Base-by-base conservation (phyloP, 2,329 filamentous ascomycete species). In the Clarireedia monteithiana region DNA sequence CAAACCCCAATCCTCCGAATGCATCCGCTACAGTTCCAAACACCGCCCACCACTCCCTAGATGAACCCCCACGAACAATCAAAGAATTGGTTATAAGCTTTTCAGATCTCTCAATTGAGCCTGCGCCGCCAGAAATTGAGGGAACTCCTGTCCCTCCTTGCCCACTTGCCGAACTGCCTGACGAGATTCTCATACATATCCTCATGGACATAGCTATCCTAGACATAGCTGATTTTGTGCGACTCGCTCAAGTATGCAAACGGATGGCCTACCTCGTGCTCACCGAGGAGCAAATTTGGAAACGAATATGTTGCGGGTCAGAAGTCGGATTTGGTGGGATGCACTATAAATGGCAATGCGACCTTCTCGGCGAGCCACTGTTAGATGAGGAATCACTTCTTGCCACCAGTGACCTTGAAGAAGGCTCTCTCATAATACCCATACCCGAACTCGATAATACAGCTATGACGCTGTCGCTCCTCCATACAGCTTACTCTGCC, bases 261-360 rank as follows among this genome's bases (percentile, higher is more conserved):
- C 83, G 86, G 14, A 75, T 97, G 45, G 91, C 92, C 23, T 96
- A 88, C 68, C 81, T 97, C 20, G 85, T 95, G 50, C 77, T 83
- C 30, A 88, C 87, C 5, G 91, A 97, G 69, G 86, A 96, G 64
- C 80, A 81, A 45, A 87, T 96, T 64, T 99, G 94, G 91, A 89
- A 85, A 58, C 80, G 83, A 17, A 73, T 96, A 4, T 88, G 86
- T 47, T 72, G 88, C 1, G 86, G 84, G 0, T 59, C 72, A 12
- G 82, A 89, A 67, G 86, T 89, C 67, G 94, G 91, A 23, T 95
- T 96, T 69, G 77, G 74, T 5, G 82, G 79, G 36, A 96, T 97
- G 89, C 85, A 89, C 68, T 92, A 94, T 72, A 75, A 82, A 58
- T 97, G 85, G 74, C 79, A 81, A 50, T 83, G 79, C 60, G 80